These are phyloP conservation scores for Trichodelitschia bisporula DNA, from an alignment of 495 filamentous ascomycete species.

Conservation along the genomic window DNA sequence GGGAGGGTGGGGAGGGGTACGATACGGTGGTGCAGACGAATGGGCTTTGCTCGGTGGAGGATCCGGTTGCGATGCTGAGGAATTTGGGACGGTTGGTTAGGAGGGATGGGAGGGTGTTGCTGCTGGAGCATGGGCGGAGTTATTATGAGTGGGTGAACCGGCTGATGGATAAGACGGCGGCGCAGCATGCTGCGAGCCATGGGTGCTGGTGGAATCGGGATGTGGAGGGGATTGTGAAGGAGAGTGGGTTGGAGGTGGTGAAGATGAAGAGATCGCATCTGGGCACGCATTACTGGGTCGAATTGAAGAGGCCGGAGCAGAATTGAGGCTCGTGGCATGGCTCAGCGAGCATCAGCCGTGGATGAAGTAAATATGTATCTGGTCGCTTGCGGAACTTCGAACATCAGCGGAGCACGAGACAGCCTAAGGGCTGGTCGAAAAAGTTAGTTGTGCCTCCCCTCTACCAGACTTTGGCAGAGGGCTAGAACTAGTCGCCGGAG, in stretches of 20 bases:
- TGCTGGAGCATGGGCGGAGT: constrained; percentile 81
- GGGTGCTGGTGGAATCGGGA: constrained; percentile 98
- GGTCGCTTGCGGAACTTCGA: too few relatives aligned
- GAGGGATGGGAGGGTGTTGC: constrained; percentile 44
- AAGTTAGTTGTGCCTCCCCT: too few relatives aligned
- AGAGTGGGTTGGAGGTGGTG: constrained; percentile 63
- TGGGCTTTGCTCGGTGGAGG: constrained; percentile 66
- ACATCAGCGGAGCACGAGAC: too few relatives aligned
- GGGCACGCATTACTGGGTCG: constrained; percentile 52
- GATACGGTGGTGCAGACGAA: constrained; percentile 85
- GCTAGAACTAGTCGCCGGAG: too few relatives aligned
- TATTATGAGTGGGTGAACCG: constrained; percentile 54
- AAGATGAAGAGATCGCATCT: constrained; percentile 41
- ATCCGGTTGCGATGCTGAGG: constrained; percentile 42
- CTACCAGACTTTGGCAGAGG: too few relatives aligned
- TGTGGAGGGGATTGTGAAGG: constrained; percentile 50
- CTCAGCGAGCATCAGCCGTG: too few relatives aligned
- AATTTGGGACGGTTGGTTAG: constrained; percentile 27
- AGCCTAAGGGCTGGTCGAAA: too few relatives aligned
- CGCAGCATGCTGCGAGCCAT: constrained; percentile 53
- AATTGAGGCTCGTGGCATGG: too few relatives aligned
- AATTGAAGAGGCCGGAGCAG: constrained; percentile 23
- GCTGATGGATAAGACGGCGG: constrained; percentile 51
- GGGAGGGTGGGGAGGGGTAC: constrained; percentile 19
- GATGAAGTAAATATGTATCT: too few relatives aligned